Percentiles rank a stretch among this genome's conserved stretches.
Evolutionary conservation across 441 rosid genomes (phyloP).

Genomic region (Iberis amara): DNA sequence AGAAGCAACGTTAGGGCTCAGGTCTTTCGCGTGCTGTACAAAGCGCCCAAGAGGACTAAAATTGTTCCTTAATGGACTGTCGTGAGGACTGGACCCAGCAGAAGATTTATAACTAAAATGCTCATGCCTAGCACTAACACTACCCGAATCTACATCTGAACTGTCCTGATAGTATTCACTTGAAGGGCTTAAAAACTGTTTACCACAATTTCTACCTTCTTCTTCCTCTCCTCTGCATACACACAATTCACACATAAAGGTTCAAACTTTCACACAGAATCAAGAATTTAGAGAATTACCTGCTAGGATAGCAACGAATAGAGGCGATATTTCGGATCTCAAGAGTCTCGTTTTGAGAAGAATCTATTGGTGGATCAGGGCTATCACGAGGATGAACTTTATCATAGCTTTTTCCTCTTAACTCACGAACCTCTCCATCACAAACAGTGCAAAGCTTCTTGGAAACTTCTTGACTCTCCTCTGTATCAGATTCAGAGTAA

Average conservation of each 20-base stretch:
- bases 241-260: neutral
- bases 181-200: slow-evolving; percentile 55
- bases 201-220: slow-evolving; percentile 51
- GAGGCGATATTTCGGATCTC: slow-evolving; percentile 47
- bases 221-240: slow-evolving; percentile 75
- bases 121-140: slow-evolving; percentile 77
- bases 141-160: slow-evolving; percentile 73
- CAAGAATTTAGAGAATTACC: slow-evolving; percentile 37
- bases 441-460: slow-evolving; percentile 56
- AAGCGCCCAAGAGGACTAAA: slow-evolving; percentile 64
- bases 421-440: slow-evolving; percentile 35
- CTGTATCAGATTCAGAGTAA: slow-evolving; percentile 39
- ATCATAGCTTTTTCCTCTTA: slow-evolving; percentile 46
- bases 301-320: slow-evolving; percentile 50
- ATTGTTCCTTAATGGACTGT: slow-evolving; percentile 86
- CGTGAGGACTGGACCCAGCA: slow-evolving; percentile 77
- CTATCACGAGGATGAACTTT: slow-evolving; percentile 69
- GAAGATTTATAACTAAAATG: slow-evolving; percentile 59
- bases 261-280: neutral
- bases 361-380: slow-evolving; percentile 36
- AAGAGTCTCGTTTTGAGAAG: slow-evolving; percentile 36
- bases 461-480: slow-evolving; percentile 24
- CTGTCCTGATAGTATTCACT: slow-evolving; percentile 57
- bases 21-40: slow-evolving; percentile 67
- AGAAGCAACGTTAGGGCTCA: slow-evolving; percentile 48